phyloP scores from a whole-genome alignment of 768 basidiomycete species.

The Phanerochaete carnosa region DNA sequence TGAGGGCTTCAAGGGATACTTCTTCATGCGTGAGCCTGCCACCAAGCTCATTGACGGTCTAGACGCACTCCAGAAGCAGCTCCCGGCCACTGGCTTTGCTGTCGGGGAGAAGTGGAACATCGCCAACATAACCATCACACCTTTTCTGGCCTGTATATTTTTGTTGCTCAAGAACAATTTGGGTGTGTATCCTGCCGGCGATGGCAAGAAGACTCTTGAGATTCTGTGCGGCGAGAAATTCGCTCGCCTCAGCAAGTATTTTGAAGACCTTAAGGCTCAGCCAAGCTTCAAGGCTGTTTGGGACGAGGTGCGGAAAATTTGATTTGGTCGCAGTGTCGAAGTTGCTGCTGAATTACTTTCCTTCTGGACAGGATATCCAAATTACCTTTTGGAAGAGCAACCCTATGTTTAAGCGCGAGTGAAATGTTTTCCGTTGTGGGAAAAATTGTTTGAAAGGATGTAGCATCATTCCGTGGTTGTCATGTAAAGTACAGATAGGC shows the following conservation, averaged over 20 bases:
- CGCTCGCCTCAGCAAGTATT: conserved; percentile 43
- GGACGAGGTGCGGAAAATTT: not conserved
- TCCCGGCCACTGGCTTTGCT: conserved; percentile 42
- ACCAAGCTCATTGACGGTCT: conserved; percentile 37
- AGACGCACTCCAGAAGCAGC: conserved; percentile 42
- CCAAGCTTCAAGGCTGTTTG: too few species aligned
- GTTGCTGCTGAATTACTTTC: too few species aligned
- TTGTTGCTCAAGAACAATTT: too few species aligned
- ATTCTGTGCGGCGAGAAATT: too few species aligned
- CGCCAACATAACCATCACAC: conserved; percentile 55
- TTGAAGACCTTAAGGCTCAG: conserved; percentile 40
- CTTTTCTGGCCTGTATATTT: conserved; percentile 55
- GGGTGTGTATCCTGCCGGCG: conserved; percentile 38
- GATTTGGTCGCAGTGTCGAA: too few species aligned
- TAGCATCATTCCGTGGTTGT: not conserved
- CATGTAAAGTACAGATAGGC: too few species aligned
- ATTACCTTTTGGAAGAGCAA: not conserved
- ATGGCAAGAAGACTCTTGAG: conserved; percentile 37
- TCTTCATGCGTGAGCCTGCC: conserved; percentile 18
- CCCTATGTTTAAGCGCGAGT: not conserved
- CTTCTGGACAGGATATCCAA: not conserved
- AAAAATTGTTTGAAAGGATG: too few species aligned
- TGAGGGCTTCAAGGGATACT: conserved; percentile 14
- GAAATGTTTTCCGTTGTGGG: not conserved
- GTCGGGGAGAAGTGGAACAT: conserved; percentile 43